phyloP scores from a whole-genome alignment of 2,329 filamentous ascomycete species.

The Thermothelomyces thermophilus region DNA sequence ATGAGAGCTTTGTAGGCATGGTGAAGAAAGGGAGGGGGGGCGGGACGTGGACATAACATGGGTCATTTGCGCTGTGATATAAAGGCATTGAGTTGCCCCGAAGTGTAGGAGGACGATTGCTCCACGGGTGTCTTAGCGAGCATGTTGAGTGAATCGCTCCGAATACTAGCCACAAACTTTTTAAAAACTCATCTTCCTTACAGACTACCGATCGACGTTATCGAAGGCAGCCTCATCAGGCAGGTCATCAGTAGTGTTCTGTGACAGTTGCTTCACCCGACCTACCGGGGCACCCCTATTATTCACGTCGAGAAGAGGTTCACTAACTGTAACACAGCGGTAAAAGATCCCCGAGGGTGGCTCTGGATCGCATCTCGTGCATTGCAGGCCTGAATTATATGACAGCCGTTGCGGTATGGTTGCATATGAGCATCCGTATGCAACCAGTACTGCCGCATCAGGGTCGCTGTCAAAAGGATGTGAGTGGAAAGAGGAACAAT shows the following conservation, averaged over 20 bases:
- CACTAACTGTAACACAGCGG: slow-evolving; percentile 60
- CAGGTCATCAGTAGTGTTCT: slow-evolving; percentile 8
- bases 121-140: slow-evolving; percentile 39
- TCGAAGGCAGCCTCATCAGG: slow-evolving; percentile 32
- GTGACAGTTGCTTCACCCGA: not conserved
- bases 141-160: slow-evolving; percentile 39
- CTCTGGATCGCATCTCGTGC: slow-evolving; percentile 49
- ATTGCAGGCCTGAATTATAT: slow-evolving; percentile 48
- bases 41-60: too few species aligned
- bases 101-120: slow-evolving; percentile 39
- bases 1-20: too few species aligned
- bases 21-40: too few species aligned
- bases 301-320: slow-evolving; percentile 33
- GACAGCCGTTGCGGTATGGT: slow-evolving; percentile 62
- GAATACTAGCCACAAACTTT: slow-evolving; percentile 35
- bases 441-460: too few species aligned
- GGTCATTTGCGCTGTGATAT: slow-evolving; percentile 46
- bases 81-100: slow-evolving; percentile 41
- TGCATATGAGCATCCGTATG: slow-evolving; percentile 40
- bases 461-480: too few species aligned
- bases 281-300: slow-evolving; percentile 16
- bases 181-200: slow-evolving; percentile 31
- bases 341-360: slow-evolving; percentile 67
- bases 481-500: too few species aligned
- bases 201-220: slow-evolving; percentile 29